These are phyloP conservation scores for Entomortierella chlamydospora DNA, from an alignment of 192 early-diverging fungal genomes.

Conservation along the genomic window DNA sequence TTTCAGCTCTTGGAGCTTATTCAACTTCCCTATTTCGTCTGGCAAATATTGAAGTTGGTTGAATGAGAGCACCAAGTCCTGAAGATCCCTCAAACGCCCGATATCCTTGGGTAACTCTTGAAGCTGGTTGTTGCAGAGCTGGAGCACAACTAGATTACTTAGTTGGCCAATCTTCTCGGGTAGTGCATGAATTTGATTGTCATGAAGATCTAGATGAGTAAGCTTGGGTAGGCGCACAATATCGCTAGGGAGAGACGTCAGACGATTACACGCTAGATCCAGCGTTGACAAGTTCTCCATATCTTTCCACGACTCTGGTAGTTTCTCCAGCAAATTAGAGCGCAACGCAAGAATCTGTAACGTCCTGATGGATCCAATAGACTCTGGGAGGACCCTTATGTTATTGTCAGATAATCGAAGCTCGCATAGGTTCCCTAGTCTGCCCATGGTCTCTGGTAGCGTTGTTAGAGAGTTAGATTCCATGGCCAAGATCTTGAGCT, in stretches of 20 bases:
- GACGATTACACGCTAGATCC: slow-evolving; percentile 63
- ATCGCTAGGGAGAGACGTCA: slow-evolving; percentile 57
- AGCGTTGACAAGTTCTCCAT: slow-evolving; percentile 61
- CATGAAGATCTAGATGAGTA: slow-evolving; percentile 57
- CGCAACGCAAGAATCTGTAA: slow-evolving; percentile 55
- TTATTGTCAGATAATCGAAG: slow-evolving; percentile 55
- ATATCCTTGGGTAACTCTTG: slow-evolving; percentile 54
- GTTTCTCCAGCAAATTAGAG: slow-evolving; percentile 47
- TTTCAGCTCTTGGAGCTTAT: slow-evolving; percentile 55
- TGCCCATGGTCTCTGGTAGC: slow-evolving; percentile 56
- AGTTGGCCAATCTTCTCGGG: slow-evolving; percentile 61
- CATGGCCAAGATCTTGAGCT: slow-evolving; percentile 54
- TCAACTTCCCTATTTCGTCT: slow-evolving; percentile 56
- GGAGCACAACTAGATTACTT: slow-evolving; percentile 57
- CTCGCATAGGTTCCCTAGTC: slow-evolving; percentile 49
- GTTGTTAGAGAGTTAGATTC: slow-evolving; percentile 50
- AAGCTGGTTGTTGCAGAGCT: slow-evolving; percentile 63
- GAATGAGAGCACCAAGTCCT: slow-evolving; percentile 64
- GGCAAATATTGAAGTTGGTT: slow-evolving; percentile 60
- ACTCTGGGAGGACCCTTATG: slow-evolving; percentile 35
- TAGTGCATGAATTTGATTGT: slow-evolving; percentile 60
- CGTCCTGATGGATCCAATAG: slow-evolving; percentile 56
- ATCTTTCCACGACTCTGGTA: slow-evolving; percentile 58
- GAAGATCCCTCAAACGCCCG: slow-evolving; percentile 54
- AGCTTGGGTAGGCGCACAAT: slow-evolving; percentile 52